These are phyloP conservation scores for Scutellaria barbata DNA, from an alignment of 257 asterid species.

Conservation along the genomic window DNA sequence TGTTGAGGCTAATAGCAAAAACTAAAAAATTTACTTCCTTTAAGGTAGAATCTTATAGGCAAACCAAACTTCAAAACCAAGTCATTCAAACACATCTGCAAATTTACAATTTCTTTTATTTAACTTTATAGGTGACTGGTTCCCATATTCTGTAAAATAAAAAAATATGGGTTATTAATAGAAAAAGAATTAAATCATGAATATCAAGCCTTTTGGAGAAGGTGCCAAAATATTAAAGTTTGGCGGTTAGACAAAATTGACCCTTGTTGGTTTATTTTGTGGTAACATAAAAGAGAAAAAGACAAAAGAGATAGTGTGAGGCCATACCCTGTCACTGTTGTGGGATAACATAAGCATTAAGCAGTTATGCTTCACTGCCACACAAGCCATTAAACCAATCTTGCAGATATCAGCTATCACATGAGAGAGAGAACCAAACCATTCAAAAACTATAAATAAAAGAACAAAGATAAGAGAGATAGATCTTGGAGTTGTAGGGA, in stretches of 20 bases:
- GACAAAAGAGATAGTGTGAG: constrained; percentile 17
- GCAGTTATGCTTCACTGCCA: constrained; percentile 18
- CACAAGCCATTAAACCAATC: constrained; percentile 27
- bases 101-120: too few species aligned
- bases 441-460: constrained; percentile 17
- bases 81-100: too few species aligned
- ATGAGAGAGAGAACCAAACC: not conserved
- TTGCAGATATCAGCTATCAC: not conserved
- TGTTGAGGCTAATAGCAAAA: too few species aligned
- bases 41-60: too few species aligned
- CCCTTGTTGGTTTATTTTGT: too few species aligned
- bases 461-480: constrained; percentile 26
- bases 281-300: not conserved
- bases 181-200: not conserved
- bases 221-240: too few species aligned
- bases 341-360: too few species aligned
- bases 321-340: constrained; percentile 27
- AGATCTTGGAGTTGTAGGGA: not conserved
- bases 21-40: too few species aligned
- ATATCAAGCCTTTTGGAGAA: not conserved
- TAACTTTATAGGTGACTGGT: too few species aligned
- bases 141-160: too few species aligned
- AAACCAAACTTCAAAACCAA: too few species aligned
- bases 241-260: too few species aligned
- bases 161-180: not conserved